Evolutionary conservation across 164 flowering plant species (phyloP).

Genomic region (Piper longum): DNA sequence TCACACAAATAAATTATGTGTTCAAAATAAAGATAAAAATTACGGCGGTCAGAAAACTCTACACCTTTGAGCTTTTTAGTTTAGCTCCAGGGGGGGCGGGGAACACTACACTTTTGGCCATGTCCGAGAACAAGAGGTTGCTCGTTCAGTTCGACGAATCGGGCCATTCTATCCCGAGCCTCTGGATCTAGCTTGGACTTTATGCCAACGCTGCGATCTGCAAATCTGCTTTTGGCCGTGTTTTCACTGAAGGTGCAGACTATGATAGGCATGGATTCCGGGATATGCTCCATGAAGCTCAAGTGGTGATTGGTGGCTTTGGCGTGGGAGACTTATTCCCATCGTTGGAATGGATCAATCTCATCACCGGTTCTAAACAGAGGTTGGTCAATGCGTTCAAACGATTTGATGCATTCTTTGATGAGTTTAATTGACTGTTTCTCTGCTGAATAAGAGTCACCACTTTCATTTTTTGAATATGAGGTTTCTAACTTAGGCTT

Average conservation of each 20-base stretch:
- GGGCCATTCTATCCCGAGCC: background rate
- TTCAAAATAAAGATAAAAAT: too few relatives aligned
- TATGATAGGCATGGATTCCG: background rate
- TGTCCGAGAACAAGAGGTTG: constrained; percentile 42
- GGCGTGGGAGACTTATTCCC: constrained; percentile 4
- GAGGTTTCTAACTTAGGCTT: too few relatives aligned
- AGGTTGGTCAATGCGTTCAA: constrained; percentile 7
- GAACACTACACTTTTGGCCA: constrained; percentile 22
- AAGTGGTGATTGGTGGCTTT: constrained; percentile 4
- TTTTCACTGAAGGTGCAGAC: constrained; percentile 2
- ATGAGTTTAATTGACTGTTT: too few relatives aligned
- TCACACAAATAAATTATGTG: too few relatives aligned
- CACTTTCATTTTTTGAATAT: too few relatives aligned
- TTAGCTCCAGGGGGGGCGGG: constrained; percentile 29
- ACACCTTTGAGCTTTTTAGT: constrained; percentile 24
- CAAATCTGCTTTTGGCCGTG: constrained; percentile 9
- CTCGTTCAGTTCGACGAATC: constrained; percentile 8
- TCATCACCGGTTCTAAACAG: constrained; percentile 3
- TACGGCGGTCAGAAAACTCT: constrained; percentile 23
- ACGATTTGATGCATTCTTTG: constrained; percentile 2
- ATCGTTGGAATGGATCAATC: constrained; percentile 11
- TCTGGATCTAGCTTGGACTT: constrained; percentile 1
- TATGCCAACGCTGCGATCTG: constrained; percentile 3
- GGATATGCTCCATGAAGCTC: constrained; percentile 2
- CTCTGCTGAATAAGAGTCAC: too few relatives aligned